Percentiles rank a stretch among this genome's conserved stretches.
phyloP scores from a whole-genome alignment of 768 basidiomycete genomes.

The Tremella mesenterica region DNA sequence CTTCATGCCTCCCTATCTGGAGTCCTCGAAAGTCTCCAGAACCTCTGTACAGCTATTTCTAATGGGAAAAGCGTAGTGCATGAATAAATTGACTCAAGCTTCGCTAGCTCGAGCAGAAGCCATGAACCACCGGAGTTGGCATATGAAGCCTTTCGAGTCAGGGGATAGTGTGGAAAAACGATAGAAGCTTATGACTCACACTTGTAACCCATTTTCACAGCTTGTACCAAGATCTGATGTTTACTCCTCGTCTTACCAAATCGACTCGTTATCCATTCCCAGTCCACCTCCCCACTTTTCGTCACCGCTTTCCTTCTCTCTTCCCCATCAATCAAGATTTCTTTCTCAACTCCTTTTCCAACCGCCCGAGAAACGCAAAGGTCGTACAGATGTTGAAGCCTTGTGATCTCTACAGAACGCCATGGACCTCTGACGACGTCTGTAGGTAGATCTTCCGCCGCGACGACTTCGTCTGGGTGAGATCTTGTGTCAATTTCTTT shows the following conservation, averaged over 20 bases:
- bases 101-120: too few relatives aligned
- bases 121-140: too few relatives aligned
- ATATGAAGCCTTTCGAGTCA: too few relatives aligned
- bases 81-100: too few relatives aligned
- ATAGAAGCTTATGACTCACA: conserved; percentile 11
- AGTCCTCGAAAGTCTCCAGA: too few relatives aligned
- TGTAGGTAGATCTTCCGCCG: neutral
- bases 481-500: too few relatives aligned
- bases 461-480: too few relatives aligned
- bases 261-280: conserved; percentile 20
- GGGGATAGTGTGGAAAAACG: neutral
- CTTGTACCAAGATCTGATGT: conserved; percentile 33
- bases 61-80: too few relatives aligned
- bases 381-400: conserved; percentile 2
- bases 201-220: conserved; percentile 29
- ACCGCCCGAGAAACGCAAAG: neutral
- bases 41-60: too few relatives aligned
- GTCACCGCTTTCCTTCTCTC: neutral
- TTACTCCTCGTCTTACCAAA: conserved; percentile 26
- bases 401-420: conserved; percentile 3
- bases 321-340: neutral
- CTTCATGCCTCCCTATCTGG: too few relatives aligned
- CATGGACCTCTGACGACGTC: conserved; percentile 6
- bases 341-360: neutral
- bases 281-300: conserved; percentile 15